phyloP scores from a whole-genome alignment of 495 filamentous ascomycete genomes.

The Talaromyces borbonicus region DNA sequence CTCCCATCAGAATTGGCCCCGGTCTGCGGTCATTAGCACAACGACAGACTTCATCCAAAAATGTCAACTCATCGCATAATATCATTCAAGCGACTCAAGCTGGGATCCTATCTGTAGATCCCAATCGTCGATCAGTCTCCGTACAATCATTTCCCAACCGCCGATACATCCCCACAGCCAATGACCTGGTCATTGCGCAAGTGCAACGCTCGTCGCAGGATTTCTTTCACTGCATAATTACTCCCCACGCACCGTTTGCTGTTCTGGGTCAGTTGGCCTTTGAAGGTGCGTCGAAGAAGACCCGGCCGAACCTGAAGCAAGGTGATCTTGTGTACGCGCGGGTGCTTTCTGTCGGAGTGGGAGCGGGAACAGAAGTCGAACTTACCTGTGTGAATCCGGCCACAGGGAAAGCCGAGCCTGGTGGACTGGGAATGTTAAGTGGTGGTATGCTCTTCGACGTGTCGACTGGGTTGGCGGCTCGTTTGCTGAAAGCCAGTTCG shows the following conservation, averaged over 20 bases:
- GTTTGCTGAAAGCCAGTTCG: slow-evolving; percentile 47
- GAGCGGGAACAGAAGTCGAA: slow-evolving; percentile 78
- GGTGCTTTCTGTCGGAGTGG: slow-evolving; percentile 52
- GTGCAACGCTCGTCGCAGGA: slow-evolving; percentile 67
- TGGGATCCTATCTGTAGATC: slow-evolving; percentile 68
- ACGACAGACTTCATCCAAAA: slow-evolving; percentile 17
- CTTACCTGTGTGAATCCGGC: slow-evolving; percentile 76
- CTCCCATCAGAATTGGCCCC: slow-evolving; percentile 72
- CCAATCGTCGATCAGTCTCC: slow-evolving; percentile 52
- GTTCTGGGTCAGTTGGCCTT: slow-evolving; percentile 81
- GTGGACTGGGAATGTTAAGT: slow-evolving; percentile 75
- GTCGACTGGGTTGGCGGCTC: slow-evolving; percentile 66
- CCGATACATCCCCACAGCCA: slow-evolving; percentile 66
- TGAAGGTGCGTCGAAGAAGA: slow-evolving; percentile 85
- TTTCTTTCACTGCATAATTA: slow-evolving; percentile 61
- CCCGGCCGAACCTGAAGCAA: slow-evolving; percentile 61
- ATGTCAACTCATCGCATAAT: slow-evolving; percentile 17
- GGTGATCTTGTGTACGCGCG: slow-evolving; percentile 84
- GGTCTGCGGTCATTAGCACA: slow-evolving; percentile 55
- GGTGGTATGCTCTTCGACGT: slow-evolving; percentile 84
- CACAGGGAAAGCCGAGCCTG: slow-evolving; percentile 80
- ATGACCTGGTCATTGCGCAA: slow-evolving; percentile 79
- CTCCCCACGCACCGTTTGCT: slow-evolving; percentile 62
- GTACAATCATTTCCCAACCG: slow-evolving; percentile 28
- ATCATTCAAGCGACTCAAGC: slow-evolving; percentile 54